A percentile compares a stretch with the other conserved stretches of the same genome.
Conservation (phyloP, 2,329 filamentous ascomycete genomes). For the Pyricularia grisea region DNA sequence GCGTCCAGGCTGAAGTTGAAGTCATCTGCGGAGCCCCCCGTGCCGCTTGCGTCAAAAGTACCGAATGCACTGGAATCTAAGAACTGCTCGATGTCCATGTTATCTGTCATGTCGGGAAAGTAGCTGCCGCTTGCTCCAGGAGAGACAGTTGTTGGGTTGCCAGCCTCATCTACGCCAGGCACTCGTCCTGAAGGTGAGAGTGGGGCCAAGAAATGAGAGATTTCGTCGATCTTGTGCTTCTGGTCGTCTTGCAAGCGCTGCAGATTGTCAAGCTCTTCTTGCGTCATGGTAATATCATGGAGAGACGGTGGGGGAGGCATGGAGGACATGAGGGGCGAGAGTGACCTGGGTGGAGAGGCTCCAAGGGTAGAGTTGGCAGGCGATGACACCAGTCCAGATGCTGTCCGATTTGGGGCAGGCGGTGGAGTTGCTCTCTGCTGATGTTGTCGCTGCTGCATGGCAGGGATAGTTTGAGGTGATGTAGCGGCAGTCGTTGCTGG, state of each 20-base stretch:
- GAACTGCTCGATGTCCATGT: conserved; percentile 42
- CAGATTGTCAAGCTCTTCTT: conserved; percentile 69
- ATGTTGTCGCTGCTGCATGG: not conserved
- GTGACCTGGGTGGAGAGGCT: conserved; percentile 6
- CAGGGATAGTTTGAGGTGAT: conserved; percentile 7
- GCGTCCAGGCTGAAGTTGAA: conserved; percentile 41
- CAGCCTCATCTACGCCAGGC: conserved; percentile 51
- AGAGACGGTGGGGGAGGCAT: conserved; percentile 40
- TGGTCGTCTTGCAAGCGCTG: conserved; percentile 73
- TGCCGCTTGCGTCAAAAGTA: conserved; percentile 22
- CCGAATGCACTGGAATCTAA: conserved; percentile 32
- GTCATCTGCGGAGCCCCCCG: conserved; percentile 27
- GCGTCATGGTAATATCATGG: conserved; percentile 56
- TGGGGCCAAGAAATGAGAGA: conserved; percentile 66
- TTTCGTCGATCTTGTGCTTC: conserved; percentile 63
- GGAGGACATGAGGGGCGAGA: conserved; percentile 38
- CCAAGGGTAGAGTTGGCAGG: not conserved
- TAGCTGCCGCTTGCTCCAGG: conserved; percentile 15
- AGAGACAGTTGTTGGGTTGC: conserved; percentile 7
- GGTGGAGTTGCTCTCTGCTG: not conserved
- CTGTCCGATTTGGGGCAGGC: not conserved
- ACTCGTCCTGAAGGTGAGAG: conserved; percentile 68
- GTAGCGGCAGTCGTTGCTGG: conserved; percentile 12
- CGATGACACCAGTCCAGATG: not conserved
- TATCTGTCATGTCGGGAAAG: conserved; percentile 13